These are phyloP conservation scores for Apiospora hydei DNA, from an alignment of 2,329 filamentous ascomycete genomes.

Conservation along the genomic window DNA sequence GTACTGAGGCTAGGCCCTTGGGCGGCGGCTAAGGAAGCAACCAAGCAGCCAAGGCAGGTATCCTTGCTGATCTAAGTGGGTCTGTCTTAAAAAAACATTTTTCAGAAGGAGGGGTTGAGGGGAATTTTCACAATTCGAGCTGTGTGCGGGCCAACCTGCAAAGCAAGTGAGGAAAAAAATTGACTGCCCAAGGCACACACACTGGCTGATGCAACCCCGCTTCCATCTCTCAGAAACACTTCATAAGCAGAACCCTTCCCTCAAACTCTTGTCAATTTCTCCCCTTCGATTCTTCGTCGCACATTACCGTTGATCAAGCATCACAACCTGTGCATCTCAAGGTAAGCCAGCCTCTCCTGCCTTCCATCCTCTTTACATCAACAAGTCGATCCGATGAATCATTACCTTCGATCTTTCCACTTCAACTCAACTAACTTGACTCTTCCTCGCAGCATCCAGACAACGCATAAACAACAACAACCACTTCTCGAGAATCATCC, in stretches of 20 bases:
- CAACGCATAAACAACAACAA: conserved; percentile 27
- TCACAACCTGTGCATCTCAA: conserved; percentile 16
- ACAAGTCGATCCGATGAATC: background rate
- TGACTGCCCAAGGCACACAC: background rate
- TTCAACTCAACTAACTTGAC: conserved; percentile 24
- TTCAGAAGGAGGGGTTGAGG: conserved; percentile 14
- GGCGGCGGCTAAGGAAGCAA: conserved; percentile 10
- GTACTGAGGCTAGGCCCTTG: conserved; percentile 8
- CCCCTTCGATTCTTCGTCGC: conserved; percentile 9
- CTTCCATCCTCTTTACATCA: background rate
- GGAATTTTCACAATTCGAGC: conserved; percentile 8
- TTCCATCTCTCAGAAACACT: conserved; percentile 13
- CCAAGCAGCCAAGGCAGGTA: conserved; percentile 1
- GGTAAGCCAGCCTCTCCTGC: background rate
- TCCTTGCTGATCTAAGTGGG: background rate
- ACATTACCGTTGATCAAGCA: conserved; percentile 20
- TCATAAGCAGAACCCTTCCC: conserved; percentile 14
- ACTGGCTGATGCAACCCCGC: background rate
- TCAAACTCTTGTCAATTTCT: background rate
- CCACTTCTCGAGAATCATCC: conserved; percentile 26
- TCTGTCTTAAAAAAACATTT: conserved; percentile 2
- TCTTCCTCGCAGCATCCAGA: conserved; percentile 24
- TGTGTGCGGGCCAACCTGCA: background rate
- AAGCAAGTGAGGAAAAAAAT: background rate
- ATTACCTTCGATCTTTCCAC: background rate